A percentile compares a stretch with the other conserved stretches of the same genome.
Conservation (phyloP, 2,329 filamentous ascomycete genomes). For the Neofusicoccum laricinum region DNA sequence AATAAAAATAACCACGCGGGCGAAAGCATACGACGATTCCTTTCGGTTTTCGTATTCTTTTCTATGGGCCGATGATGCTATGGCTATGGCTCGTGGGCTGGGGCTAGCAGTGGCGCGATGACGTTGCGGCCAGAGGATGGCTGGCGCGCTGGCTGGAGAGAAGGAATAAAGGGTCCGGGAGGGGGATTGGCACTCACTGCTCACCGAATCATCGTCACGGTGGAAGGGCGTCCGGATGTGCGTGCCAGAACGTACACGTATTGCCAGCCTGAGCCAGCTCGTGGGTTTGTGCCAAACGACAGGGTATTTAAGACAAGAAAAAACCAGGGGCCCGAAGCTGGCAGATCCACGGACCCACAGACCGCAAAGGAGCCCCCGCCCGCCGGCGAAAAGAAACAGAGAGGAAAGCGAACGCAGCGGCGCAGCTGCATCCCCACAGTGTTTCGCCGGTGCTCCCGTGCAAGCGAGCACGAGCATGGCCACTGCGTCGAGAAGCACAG, state of each 20-base stretch:
- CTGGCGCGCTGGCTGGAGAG: background rate
- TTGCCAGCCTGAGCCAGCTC: background rate
- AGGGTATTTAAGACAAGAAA: conserved; percentile 3
- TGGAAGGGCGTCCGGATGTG: background rate
- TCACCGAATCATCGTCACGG: background rate
- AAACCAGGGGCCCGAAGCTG: background rate
- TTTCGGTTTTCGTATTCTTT: background rate
- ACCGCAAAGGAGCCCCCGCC: background rate
- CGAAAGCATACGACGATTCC: background rate
- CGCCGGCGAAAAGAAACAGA: background rate
- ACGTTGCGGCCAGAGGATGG: background rate
- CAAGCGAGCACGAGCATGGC: background rate
- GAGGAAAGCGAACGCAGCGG: background rate
- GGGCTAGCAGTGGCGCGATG: background rate
- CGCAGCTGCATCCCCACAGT: background rate
- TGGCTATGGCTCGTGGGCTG: background rate
- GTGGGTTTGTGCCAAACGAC: background rate
- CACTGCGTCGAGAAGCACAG: background rate
- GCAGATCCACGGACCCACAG: background rate
- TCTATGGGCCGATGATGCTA: conserved; percentile 7
- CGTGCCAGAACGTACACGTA: background rate
- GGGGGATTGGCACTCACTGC: background rate
- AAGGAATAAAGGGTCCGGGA: background rate
- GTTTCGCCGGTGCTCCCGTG: background rate
- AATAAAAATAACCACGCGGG: background rate